A percentile compares a stretch with the other conserved stretches of the same genome.
Evolutionary conservation across 192 early-diverging fungal species (phyloP).

Genomic region (Chytriomyces sp.): DNA sequence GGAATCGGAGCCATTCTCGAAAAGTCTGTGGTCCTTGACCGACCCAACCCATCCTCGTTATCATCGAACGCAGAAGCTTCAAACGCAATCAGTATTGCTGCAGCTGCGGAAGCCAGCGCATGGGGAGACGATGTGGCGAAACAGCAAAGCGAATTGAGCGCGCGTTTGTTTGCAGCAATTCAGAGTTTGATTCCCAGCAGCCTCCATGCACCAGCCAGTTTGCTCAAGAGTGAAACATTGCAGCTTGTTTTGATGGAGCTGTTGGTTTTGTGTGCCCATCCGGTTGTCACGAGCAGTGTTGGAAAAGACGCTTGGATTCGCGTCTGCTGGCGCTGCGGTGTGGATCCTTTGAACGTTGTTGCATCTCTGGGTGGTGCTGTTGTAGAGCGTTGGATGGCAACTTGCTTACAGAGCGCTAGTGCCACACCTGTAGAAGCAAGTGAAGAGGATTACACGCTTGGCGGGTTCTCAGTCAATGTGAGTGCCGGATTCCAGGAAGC

Average conservation of each 20-base stretch:
- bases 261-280: constrained; percentile 57
- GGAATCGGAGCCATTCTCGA: constrained; percentile 45
- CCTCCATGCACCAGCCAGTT: background rate
- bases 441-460: constrained; percentile 20
- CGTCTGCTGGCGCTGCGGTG: constrained; percentile 73
- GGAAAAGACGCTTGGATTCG: constrained; percentile 79
- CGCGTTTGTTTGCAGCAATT: constrained; percentile 41
- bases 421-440: constrained; percentile 7
- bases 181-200: constrained; percentile 40
- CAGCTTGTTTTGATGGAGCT: constrained; percentile 53
- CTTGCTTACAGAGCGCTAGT: background rate
- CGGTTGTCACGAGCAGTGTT: constrained; percentile 56
- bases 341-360: constrained; percentile 70
- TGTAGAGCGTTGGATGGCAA: constrained; percentile 23
- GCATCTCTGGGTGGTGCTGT: constrained; percentile 26
- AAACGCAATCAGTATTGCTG: background rate
- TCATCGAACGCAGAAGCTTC: background rate
- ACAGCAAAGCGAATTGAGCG: constrained; percentile 38
- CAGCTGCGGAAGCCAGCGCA: constrained; percentile 8
- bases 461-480: constrained; percentile 46
- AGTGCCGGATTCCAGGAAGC: constrained; percentile 61
- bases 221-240: constrained; percentile 15
- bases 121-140: constrained; percentile 49
- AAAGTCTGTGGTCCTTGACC: constrained; percentile 12
- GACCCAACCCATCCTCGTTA: constrained; percentile 15